Evolutionary conservation across 179 eudicot species (phyloP).

Genomic region (Pouteria campechiana): DNA sequence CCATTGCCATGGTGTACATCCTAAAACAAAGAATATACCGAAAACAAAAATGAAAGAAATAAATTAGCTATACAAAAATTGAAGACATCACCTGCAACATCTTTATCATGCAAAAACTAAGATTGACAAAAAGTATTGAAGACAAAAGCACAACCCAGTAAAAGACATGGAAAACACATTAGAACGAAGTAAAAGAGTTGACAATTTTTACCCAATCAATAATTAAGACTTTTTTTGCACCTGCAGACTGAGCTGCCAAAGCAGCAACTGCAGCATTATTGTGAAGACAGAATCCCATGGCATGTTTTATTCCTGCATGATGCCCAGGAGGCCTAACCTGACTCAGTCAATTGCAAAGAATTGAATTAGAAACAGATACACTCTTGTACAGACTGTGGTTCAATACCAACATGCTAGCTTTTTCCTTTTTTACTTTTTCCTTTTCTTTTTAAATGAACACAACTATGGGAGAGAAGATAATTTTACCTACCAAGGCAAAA

Average conservation of each 20-base stretch:
- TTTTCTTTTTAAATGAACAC: no score
- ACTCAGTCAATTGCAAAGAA: slow-evolving; percentile 2
- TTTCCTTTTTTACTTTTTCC: no score
- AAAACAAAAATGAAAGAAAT: background rate
- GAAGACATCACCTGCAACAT: no score
- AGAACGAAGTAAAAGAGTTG: background rate
- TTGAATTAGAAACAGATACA: no score
- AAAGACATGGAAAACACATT: background rate
- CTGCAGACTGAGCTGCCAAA: slow-evolving; percentile 75
- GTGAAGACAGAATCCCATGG: slow-evolving; percentile 99
- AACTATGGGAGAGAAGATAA: slow-evolving; percentile 3
- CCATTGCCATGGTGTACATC: slow-evolving; percentile 99
- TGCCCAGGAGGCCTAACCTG: slow-evolving; percentile 99
- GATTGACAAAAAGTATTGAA: no score
- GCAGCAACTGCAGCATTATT: slow-evolving; percentile 99
- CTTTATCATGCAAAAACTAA: no score
- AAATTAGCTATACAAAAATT: no score
- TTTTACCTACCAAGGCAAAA: slow-evolving; percentile 75
- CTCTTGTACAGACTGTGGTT: no score
- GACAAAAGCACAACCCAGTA: no score
- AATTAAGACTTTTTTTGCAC: slow-evolving; percentile 85
- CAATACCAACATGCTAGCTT: no score
- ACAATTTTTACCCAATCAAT: slow-evolving; percentile 99
- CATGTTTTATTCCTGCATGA: slow-evolving; percentile 88
- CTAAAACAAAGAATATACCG: slow-evolving; percentile 25